phyloP scores from a whole-genome alignment of 306 rosid genomes.

The Sphenostylis stenocarpa region DNA sequence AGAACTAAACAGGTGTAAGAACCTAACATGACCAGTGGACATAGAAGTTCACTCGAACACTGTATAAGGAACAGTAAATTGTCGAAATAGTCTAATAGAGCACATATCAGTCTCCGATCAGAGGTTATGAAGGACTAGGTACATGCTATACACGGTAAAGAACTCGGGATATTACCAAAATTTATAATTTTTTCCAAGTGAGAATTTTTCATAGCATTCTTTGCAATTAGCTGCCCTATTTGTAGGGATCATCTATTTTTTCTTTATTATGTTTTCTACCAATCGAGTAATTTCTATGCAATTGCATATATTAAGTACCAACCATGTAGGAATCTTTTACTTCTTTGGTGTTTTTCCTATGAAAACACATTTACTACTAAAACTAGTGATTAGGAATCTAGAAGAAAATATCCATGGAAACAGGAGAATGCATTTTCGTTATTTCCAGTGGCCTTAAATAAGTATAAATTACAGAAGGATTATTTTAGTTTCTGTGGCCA shows the following conservation, averaged over 20 bases:
- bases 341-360: not conserved
- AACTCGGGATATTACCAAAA: not conserved
- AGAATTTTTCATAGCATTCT: constrained; percentile 2
- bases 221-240: not conserved
- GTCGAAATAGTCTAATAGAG: not conserved
- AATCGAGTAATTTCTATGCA: not conserved
- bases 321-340: not conserved
- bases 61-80: constrained; percentile 9
- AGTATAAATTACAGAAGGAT: not conserved
- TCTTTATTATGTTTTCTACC: not conserved
- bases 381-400: constrained; percentile 9
- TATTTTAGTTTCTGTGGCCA: not conserved
- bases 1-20: too few relatives aligned
- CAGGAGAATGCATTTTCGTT: constrained; percentile 20
- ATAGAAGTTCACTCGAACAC: not conserved
- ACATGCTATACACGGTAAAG: not conserved
- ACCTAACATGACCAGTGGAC: constrained; percentile 3
- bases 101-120: constrained; percentile 2
- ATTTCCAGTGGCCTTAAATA: constrained; percentile 9
- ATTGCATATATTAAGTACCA: constrained; percentile 20
- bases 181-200: not conserved
- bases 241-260: not conserved
- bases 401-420: constrained; percentile 9
- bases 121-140: constrained; percentile 11
- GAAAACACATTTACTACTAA: constrained; percentile 1